These are phyloP conservation scores for Kodamaea leandrae DNA, from an alignment of 805 yeast genomes.

Conservation along the genomic window DNA sequence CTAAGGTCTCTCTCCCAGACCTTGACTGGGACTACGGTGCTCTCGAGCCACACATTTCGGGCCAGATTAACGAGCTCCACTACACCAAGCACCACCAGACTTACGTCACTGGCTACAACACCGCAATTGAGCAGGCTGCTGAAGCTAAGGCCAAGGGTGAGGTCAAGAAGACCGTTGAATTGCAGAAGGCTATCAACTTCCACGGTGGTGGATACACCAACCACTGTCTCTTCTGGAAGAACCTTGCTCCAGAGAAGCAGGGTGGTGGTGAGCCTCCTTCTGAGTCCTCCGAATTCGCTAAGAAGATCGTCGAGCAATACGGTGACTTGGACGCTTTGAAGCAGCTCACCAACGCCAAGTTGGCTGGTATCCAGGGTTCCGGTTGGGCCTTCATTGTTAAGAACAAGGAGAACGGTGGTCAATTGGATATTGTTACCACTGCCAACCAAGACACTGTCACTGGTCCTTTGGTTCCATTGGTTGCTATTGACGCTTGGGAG, in stretches of 20 bases:
- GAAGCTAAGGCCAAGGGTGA: constrained; percentile 63
- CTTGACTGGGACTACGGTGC: constrained; percentile 82
- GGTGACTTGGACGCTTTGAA: constrained; percentile 74
- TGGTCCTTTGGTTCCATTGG: constrained; percentile 66
- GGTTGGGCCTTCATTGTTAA: constrained; percentile 94
- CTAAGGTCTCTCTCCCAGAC: constrained; percentile 75
- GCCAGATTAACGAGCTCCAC: constrained; percentile 82
- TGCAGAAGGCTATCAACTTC: constrained; percentile 78
- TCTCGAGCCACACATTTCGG: constrained; percentile 82
- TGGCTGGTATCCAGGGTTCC: constrained; percentile 91
- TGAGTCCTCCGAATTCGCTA: constrained; percentile 52
- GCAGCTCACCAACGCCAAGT: constrained; percentile 50
- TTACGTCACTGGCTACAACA: constrained; percentile 80
- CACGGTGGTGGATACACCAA: constrained; percentile 91
- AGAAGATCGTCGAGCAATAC: constrained; percentile 59
- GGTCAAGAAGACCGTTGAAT: constrained; percentile 54
- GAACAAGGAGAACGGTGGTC: constrained; percentile 66
- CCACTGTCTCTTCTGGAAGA: constrained; percentile 86
- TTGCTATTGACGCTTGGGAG: constrained; percentile 96
- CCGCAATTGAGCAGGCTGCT: constrained; percentile 68
- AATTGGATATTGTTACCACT: constrained; percentile 76
- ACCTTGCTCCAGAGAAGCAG: constrained; percentile 68
- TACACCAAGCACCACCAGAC: constrained; percentile 92
- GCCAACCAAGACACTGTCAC: constrained; percentile 84
- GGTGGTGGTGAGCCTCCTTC: constrained; percentile 74